These are phyloP conservation scores for Chrysanthemum seticuspe DNA, from an alignment of 129 eudicot species.

Conservation along the genomic window DNA sequence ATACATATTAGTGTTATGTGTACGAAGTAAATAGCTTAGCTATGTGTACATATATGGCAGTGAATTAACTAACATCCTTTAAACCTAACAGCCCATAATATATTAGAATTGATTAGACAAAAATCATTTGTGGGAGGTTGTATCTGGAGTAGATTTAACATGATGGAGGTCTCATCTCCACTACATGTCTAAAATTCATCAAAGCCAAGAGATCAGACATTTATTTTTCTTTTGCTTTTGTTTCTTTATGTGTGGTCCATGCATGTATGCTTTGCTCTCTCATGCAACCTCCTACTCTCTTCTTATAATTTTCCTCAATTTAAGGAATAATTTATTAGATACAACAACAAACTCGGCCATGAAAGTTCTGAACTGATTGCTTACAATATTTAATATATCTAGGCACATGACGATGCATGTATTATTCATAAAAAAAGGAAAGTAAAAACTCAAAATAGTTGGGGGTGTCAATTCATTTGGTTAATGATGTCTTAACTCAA, in stretches of 20 bases:
- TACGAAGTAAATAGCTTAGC: too few species aligned
- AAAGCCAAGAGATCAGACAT: slow-evolving; percentile 14
- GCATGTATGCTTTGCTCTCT: slow-evolving; percentile 1
- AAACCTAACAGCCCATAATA: neutral
- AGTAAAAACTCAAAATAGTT: too few species aligned
- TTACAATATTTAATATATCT: neutral
- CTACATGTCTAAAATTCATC: neutral
- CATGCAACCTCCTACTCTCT: neutral
- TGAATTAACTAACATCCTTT: too few species aligned
- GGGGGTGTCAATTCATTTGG: too few species aligned
- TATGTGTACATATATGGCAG: too few species aligned
- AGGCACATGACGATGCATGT: too few species aligned
- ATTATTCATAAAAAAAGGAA: too few species aligned
- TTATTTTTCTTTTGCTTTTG: neutral
- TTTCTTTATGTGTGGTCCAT: slow-evolving; percentile 11
- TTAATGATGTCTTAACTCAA: too few species aligned
- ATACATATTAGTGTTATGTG: too few species aligned
- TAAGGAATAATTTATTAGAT: slow-evolving; percentile 9
- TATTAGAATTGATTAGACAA: neutral
- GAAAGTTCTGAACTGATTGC: neutral
- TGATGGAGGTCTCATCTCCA: slow-evolving; percentile 26
- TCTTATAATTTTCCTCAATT: slow-evolving; percentile 10
- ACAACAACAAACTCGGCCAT: slow-evolving; percentile 1
- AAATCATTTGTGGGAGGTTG: slow-evolving; percentile 20
- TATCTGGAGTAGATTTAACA: slow-evolving; percentile 25